Evolutionary conservation across 345 rosid genomes (phyloP).

Genomic region (Lumnitzera littorea): DNA sequence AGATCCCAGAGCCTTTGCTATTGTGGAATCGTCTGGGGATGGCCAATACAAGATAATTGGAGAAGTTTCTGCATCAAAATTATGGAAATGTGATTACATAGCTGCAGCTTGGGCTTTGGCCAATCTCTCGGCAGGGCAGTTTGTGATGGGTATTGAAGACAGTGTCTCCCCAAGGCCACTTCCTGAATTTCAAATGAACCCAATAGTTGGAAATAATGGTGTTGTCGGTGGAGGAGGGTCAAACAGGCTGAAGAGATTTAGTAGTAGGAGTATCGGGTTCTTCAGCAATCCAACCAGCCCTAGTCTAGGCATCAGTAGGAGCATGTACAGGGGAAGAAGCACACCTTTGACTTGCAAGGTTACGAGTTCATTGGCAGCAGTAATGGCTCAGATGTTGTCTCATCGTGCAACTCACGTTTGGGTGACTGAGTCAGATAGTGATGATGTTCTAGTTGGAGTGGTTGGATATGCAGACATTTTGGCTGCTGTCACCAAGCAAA

Average conservation of each 20-base stretch:
- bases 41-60: constrained; percentile 70
- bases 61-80: constrained; percentile 85
- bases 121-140: constrained; percentile 85
- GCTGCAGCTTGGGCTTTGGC: constrained; percentile 97
- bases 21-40: constrained; percentile 52
- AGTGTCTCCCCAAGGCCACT: constrained; percentile 52
- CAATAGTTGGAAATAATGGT: constrained; percentile 29
- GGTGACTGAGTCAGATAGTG: constrained; percentile 78
- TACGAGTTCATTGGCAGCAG: constrained; percentile 83
- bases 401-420: constrained; percentile 93
- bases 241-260: constrained; percentile 57
- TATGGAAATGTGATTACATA: constrained; percentile 91
- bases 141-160: constrained; percentile 96
- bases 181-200: constrained; percentile 41
- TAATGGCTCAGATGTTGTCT: constrained; percentile 98
- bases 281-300: constrained; percentile 42
- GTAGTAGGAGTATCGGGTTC: constrained; percentile 93
- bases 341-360: constrained; percentile 87
- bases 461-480: constrained; percentile 84
- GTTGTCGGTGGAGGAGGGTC: constrained; percentile 22
- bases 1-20: constrained; percentile 79
- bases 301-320: constrained; percentile 51
- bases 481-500: constrained; percentile 68
- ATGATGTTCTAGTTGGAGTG: constrained; percentile 77
- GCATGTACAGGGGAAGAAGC: constrained; percentile 92